These are phyloP conservation scores for Phaeodactylum tricornutum DNA, from an alignment of 108 stramenopile species.

Conservation along the genomic window DNA sequence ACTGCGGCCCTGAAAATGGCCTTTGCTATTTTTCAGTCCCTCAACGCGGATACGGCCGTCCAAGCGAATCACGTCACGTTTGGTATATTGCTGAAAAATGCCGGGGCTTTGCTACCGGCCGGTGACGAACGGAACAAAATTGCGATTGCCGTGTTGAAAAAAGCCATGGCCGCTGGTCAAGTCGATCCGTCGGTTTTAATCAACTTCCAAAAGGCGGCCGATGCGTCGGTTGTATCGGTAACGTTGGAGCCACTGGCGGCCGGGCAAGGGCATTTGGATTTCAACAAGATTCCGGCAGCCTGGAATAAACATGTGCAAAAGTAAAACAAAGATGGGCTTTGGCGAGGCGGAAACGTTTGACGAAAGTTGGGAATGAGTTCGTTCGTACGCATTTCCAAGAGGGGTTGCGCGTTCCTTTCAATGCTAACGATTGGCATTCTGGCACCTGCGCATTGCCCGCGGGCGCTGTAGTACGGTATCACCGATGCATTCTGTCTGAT, in stretches of 20 bases:
- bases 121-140: conserved; percentile 24
- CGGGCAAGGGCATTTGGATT: conserved; percentile 17
- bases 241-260: conserved; percentile 6
- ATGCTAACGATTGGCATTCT: too few relatives aligned
- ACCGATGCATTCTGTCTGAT: too few relatives aligned
- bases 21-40: conserved; percentile 31
- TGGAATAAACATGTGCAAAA: conserved; percentile 21
- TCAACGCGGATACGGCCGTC: conserved; percentile 7
- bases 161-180: conserved; percentile 16
- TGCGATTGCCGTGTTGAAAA: conserved; percentile 23
- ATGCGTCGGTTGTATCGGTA: conserved; percentile 3
- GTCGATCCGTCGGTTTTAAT: conserved; percentile 12
- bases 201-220: conserved; percentile 13
- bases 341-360: too few relatives aligned
- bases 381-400: too few relatives aligned
- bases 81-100: conserved; percentile 16
- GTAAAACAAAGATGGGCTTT: too few relatives aligned
- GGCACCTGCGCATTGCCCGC: too few relatives aligned
- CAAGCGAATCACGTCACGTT: conserved; percentile 11
- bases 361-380: too few relatives aligned
- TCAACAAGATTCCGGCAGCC: conserved; percentile 11
- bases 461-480: too few relatives aligned
- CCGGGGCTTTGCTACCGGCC: conserved; percentile 10
- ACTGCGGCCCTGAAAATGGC: conserved; percentile 31
- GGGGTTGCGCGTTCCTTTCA: too few relatives aligned